A percentile compares a stretch with the other conserved stretches of the same genome.
Evolutionary conservation across 1,139 yeast genomes (phyloP).

Genomic region (Saccharomyces pastorianus): DNA sequence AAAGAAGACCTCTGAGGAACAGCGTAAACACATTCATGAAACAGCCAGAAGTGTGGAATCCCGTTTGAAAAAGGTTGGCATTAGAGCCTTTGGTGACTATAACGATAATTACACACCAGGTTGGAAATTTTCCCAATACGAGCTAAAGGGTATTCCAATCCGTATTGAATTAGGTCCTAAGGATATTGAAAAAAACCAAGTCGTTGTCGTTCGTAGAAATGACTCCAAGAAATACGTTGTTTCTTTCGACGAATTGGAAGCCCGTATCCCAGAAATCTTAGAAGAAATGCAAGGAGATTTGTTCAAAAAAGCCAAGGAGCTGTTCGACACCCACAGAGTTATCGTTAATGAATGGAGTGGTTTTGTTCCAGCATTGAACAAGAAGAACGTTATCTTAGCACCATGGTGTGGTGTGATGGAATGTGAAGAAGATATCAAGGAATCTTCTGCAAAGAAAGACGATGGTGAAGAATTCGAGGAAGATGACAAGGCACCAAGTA

Average conservation of each 20-base stretch:
- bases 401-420: constrained; percentile 97
- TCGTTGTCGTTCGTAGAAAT: constrained; percentile 89
- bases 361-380: constrained; percentile 86
- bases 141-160: constrained; percentile 89
- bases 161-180: constrained; percentile 95
- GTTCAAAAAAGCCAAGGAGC: constrained; percentile 69
- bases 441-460: constrained; percentile 72
- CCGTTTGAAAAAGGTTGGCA: constrained; percentile 46
- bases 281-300: constrained; percentile 73
- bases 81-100: constrained; percentile 79
- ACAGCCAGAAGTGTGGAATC: constrained; percentile 64
- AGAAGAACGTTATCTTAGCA: constrained; percentile 79
- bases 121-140: constrained; percentile 98
- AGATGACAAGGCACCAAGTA: constrained; percentile 94
- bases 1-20: constrained; percentile 71
- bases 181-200: constrained; percentile 74
- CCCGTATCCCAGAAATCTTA: constrained; percentile 64
- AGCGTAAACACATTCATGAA: constrained; percentile 56
- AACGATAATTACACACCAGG: constrained; percentile 96
- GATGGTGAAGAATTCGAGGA: constrained; percentile 76
- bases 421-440: constrained; percentile 97
- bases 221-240: constrained; percentile 67
- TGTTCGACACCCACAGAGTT: constrained; percentile 76
- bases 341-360: constrained; percentile 80
- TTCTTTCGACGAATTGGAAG: constrained; percentile 55